Evolutionary conservation across 2,329 filamentous ascomycete species (phyloP).

Genomic region (Xenosphaeropsis pyriputrescens): DNA sequence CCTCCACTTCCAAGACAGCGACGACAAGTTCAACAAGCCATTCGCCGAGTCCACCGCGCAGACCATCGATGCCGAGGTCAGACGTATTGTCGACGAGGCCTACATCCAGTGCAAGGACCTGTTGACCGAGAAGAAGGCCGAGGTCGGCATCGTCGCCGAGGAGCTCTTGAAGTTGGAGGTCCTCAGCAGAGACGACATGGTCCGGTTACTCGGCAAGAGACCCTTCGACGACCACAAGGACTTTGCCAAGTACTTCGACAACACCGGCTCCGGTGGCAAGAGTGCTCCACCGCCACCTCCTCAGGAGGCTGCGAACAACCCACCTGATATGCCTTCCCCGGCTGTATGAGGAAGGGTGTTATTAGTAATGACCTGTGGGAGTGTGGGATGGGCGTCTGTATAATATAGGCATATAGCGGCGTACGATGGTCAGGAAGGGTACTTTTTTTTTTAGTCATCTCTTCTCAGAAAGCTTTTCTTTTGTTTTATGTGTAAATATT

Average conservation of each 20-base stretch:
- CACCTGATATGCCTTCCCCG: constrained; percentile 6
- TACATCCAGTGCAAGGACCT: constrained; percentile 83
- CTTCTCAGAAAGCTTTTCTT: too few species aligned
- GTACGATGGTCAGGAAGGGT: too few species aligned
- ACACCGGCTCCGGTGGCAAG: constrained; percentile 34
- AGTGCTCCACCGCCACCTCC: constrained; percentile 43
- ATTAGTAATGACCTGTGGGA: too few species aligned
- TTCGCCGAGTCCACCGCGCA: constrained; percentile 91
- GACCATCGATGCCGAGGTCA: constrained; percentile 82
- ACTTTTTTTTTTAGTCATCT: too few species aligned
- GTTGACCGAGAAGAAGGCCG: constrained; percentile 70
- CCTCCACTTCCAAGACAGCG: constrained; percentile 75
- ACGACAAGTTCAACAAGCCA: constrained; percentile 78
- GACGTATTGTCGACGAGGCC: constrained; percentile 80
- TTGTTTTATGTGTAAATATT: too few species aligned
- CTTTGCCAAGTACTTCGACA: constrained; percentile 79
- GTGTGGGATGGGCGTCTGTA: too few species aligned
- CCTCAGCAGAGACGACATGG: constrained; percentile 80
- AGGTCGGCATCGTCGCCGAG: constrained; percentile 82
- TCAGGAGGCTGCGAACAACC: constrained; percentile 19
- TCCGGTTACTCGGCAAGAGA: constrained; percentile 70
- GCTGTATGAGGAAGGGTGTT: background rate
- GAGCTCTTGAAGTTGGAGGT: constrained; percentile 89
- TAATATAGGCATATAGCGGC: too few species aligned
- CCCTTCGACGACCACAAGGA: constrained; percentile 74